Evolutionary conservation across 495 filamentous ascomycete genomes (phyloP).

Genomic region (Penicillium fimorum): DNA sequence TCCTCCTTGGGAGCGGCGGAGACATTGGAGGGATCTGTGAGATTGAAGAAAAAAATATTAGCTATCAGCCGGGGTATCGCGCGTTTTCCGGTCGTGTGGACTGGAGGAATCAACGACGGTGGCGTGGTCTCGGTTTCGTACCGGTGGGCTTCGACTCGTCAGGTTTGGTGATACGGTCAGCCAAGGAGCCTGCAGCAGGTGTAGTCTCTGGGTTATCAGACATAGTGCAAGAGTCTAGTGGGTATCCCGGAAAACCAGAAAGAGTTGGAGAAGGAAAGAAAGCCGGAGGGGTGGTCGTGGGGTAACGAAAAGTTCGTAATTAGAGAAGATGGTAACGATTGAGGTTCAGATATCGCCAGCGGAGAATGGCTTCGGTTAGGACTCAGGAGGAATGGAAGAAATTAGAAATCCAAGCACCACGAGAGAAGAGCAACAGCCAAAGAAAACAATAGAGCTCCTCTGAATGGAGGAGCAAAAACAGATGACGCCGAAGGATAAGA

Average conservation of each 20-base stretch:
- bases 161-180: slow-evolving; percentile 59
- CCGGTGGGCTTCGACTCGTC: slow-evolving; percentile 32
- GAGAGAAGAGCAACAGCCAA: background rate
- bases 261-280: slow-evolving; percentile 1
- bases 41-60: slow-evolving; percentile 7
- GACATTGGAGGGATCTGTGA: slow-evolving; percentile 17
- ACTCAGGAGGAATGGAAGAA: background rate
- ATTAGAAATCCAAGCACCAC: background rate
- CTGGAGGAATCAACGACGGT: slow-evolving; percentile 11
- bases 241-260: background rate
- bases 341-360: background rate
- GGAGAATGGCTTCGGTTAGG: background rate
- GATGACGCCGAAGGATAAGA: slow-evolving; percentile 14
- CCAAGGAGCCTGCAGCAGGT: slow-evolving; percentile 48
- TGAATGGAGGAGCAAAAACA: slow-evolving; percentile 8
- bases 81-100: background rate
- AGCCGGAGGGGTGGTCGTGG: background rate
- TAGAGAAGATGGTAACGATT: background rate
- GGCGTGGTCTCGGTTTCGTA: slow-evolving; percentile 22
- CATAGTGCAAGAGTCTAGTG: slow-evolving; percentile 24
- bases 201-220: slow-evolving; percentile 30
- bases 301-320: slow-evolving; percentile 5
- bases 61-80: slow-evolving; percentile 12
- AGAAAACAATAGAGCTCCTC: background rate
- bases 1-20: slow-evolving; percentile 34